Evolutionary conservation across 495 filamentous ascomycete species (phyloP).

Genomic region (Penicillium soppii): DNA sequence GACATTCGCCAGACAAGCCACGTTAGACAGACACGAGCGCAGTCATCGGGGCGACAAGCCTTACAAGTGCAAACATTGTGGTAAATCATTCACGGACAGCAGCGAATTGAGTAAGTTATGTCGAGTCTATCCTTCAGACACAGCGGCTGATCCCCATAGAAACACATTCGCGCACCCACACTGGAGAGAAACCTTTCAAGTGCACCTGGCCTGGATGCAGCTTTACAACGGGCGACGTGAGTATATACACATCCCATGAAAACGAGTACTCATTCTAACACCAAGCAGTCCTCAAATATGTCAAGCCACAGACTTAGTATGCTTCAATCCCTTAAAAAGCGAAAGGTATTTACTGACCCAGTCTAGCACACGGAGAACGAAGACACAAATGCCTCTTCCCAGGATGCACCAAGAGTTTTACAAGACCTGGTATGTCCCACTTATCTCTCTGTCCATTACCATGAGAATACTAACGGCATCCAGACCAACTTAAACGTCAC

Average conservation of each 20-base stretch:
- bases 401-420: conserved; percentile 49
- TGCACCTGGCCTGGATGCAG: conserved; percentile 49
- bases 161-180: conserved; percentile 51
- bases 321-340: conserved; percentile 2
- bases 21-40: conserved; percentile 50
- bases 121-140: not conserved
- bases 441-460: no score
- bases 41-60: conserved; percentile 55
- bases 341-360: conserved; percentile 12
- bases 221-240: conserved; percentile 48
- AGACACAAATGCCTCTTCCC: conserved; percentile 44
- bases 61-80: conserved; percentile 45
- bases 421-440: conserved; percentile 40
- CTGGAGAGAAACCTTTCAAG: conserved; percentile 51
- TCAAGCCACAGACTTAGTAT: conserved; percentile 48
- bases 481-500: conserved; percentile 50
- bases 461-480: conserved; percentile 5
- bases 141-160: conserved; percentile 29
- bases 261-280: conserved; percentile 1
- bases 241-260: conserved; percentile 5
- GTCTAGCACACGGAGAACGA: conserved; percentile 43
- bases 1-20: conserved; percentile 46
- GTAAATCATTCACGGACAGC: conserved; percentile 48
- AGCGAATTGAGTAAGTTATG: conserved; percentile 47
- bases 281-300: conserved; percentile 46